Evolutionary conservation across 176 grass and related monocot genomes (phyloP).

Genomic region (Ensete ventricosum): DNA sequence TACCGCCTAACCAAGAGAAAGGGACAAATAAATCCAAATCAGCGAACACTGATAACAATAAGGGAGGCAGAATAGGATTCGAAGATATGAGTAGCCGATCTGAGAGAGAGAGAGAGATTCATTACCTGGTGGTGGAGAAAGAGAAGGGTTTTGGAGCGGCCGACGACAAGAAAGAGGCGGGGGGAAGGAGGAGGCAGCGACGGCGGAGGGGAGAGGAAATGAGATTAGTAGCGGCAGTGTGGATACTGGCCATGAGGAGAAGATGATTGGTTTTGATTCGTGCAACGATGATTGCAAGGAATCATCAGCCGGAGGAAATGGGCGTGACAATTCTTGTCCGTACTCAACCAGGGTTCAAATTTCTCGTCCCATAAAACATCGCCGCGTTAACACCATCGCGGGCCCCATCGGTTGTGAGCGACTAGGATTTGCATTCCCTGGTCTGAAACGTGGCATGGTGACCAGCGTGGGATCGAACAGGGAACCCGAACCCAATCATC

Average conservation of each 20-base stretch:
- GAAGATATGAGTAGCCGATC: background rate
- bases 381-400: too few relatives aligned
- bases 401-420: too few relatives aligned
- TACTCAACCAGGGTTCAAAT: too few relatives aligned
- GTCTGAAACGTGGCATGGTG: too few relatives aligned
- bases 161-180: background rate
- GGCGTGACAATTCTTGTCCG: too few relatives aligned
- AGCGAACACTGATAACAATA: background rate
- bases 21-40: background rate
- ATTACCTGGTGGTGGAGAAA: constrained; percentile 3
- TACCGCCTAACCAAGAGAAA: constrained; percentile 3
- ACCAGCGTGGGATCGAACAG: too few relatives aligned
- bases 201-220: background rate
- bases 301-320: background rate
- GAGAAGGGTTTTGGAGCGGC: background rate
- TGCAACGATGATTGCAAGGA: background rate
- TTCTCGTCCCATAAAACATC: too few relatives aligned
- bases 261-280: background rate
- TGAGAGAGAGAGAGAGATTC: background rate
- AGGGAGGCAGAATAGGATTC: background rate
- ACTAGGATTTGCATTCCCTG: too few relatives aligned
- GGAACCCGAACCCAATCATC: too few relatives aligned
- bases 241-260: background rate
- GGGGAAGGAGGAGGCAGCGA: background rate
- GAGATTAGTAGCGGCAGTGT: background rate